Evolutionary conservation across 805 yeast genomes (phyloP).

Genomic region (Yamadazyma philogaea): DNA sequence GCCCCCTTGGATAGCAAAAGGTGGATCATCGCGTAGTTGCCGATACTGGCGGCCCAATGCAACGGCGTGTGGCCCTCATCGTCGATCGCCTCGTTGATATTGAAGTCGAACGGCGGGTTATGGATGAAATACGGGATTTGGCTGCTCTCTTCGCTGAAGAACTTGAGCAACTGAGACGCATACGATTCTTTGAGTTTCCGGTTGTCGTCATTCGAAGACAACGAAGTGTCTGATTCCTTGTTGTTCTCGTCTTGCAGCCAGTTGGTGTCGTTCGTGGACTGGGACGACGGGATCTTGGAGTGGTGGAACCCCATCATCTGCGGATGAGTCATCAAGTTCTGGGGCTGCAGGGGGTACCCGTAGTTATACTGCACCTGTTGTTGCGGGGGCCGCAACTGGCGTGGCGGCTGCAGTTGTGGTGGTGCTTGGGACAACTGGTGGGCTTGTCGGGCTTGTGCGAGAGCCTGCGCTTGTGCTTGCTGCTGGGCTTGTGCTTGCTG

Average conservation of each 20-base stretch:
- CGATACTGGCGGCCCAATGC: slow-evolving; percentile 98
- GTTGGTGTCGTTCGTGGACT: slow-evolving; percentile 42
- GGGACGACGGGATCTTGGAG: slow-evolving; percentile 24
- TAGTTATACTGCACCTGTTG: slow-evolving; percentile 1
- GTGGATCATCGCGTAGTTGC: slow-evolving; percentile 73
- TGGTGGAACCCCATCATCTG: slow-evolving; percentile 21
- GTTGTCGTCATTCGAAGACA: slow-evolving; percentile 28
- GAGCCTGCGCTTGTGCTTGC: slow-evolving; percentile 17
- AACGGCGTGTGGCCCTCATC: slow-evolving; percentile 92
- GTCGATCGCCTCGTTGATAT: slow-evolving; percentile 77
- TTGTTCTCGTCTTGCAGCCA: slow-evolving; percentile 42
- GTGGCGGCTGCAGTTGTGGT: background rate
- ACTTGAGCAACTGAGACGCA: slow-evolving; percentile 38
- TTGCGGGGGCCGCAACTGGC: slow-evolving; percentile 12
- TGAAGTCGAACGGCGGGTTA: slow-evolving; percentile 62
- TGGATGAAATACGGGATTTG: slow-evolving; percentile 62
- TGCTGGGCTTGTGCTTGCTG: slow-evolving; percentile 13
- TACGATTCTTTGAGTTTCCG: slow-evolving; percentile 44
- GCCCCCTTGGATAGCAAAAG: slow-evolving; percentile 76
- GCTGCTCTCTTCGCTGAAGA: slow-evolving; percentile 42
- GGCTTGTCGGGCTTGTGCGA: slow-evolving; percentile 19
- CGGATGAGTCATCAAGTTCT: slow-evolving; percentile 17
- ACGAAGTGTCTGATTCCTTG: slow-evolving; percentile 41
- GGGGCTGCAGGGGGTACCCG: slow-evolving; percentile 13
- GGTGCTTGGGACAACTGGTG: background rate